phyloP scores from a whole-genome alignment of 1,284 basidiomycete species.

The Austroboletus novae-zelandiae region DNA sequence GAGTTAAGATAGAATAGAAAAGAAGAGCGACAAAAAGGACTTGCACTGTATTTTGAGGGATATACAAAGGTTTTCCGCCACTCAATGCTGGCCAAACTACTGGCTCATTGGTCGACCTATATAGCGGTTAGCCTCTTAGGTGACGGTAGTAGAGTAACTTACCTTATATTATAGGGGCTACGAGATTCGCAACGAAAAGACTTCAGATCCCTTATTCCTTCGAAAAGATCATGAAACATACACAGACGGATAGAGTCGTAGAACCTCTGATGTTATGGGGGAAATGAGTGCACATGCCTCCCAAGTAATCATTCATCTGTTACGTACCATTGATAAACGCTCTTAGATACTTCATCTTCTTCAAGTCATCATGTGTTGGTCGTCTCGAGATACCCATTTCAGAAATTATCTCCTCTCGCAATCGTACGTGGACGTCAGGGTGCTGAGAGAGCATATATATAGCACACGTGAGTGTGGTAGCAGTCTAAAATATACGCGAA shows the following conservation, averaged over 20 bases:
- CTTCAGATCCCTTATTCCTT: neutral
- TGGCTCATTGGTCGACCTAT: conserved; percentile 30
- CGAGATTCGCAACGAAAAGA: neutral
- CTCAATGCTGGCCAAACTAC: conserved; percentile 20
- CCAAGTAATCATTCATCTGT: neutral
- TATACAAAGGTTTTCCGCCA: conserved; percentile 24
- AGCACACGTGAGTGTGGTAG: conserved; percentile 48
- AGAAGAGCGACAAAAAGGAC: neutral
- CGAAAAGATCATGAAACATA: conserved; percentile 27
- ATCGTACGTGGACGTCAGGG: conserved; percentile 41
- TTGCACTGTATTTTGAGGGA: conserved; percentile 21
- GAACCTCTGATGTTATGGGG: conserved; percentile 41
- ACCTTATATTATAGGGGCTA: conserved; percentile 51
- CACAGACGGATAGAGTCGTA: conserved; percentile 60
- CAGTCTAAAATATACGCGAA: conserved; percentile 36
- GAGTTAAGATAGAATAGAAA: neutral
- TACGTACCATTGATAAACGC: conserved; percentile 58
- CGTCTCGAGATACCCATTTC: conserved; percentile 41
- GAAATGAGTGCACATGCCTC: neutral
- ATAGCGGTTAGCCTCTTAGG: conserved; percentile 4
- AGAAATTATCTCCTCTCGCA: conserved; percentile 52
- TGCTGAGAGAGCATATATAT: conserved; percentile 56
- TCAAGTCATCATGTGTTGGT: conserved; percentile 52
- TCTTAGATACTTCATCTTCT: conserved; percentile 53
- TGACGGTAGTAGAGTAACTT: conserved; percentile 6